Evolutionary conservation across 495 filamentous ascomycete species (phyloP).

Genomic region (Neurospora sp.): DNA sequence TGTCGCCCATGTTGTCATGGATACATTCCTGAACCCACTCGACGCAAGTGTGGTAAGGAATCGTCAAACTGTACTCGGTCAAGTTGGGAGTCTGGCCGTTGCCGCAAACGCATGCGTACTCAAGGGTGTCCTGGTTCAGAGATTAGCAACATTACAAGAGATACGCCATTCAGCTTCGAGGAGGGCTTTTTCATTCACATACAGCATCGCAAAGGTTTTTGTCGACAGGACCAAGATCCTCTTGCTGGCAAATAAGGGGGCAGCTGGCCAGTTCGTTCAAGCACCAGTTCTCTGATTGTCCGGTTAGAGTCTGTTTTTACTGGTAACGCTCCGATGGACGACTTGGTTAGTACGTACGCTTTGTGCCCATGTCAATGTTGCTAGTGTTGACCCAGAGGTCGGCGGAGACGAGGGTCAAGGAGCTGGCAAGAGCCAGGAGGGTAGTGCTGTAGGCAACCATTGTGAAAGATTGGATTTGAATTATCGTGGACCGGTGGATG

Average conservation of each 20-base stretch:
- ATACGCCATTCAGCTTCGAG: neutral
- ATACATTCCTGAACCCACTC: conserved; percentile 59
- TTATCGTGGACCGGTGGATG: neutral
- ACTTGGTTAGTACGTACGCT: conserved; percentile 21
- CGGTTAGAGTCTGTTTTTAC: conserved; percentile 14
- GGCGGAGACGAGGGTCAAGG: conserved; percentile 29
- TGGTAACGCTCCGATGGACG: neutral
- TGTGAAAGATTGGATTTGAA: conserved; percentile 7
- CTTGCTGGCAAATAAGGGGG: conserved; percentile 70
- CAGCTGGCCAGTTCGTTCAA: conserved; percentile 53
- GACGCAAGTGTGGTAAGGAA: conserved; percentile 77
- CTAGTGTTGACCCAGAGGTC: conserved; percentile 51
- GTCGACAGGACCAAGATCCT: conserved; percentile 38
- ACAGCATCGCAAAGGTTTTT: conserved; percentile 65
- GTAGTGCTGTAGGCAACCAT: conserved; percentile 39
- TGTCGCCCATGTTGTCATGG: conserved; percentile 30
- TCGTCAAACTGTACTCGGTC: conserved; percentile 72
- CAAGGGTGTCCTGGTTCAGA: conserved; percentile 48
- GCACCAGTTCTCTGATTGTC: conserved; percentile 57
- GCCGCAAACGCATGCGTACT: conserved; percentile 66
- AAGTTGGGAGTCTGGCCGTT: conserved; percentile 65
- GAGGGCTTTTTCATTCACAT: conserved; percentile 23
- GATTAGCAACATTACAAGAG: neutral
- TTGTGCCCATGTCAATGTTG: conserved; percentile 39
- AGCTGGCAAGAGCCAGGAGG: conserved; percentile 36